These are phyloP conservation scores for Xylaria palmicola DNA, from an alignment of 495 filamentous ascomycete genomes.

Conservation along the genomic window DNA sequence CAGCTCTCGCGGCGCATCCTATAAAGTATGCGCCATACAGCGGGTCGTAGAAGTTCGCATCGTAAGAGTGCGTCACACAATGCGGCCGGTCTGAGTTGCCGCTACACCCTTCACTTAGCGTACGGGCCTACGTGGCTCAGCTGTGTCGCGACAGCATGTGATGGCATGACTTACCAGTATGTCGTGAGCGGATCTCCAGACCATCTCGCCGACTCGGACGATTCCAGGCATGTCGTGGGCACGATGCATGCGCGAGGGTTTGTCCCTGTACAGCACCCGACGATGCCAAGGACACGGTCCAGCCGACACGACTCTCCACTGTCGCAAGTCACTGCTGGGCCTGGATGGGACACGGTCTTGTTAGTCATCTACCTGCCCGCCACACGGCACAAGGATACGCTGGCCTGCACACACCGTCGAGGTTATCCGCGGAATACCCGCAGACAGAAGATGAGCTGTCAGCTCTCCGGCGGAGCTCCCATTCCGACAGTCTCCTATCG, in stretches of 20 bases:
- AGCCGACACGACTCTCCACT: conserved; percentile 22
- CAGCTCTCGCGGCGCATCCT: conserved; percentile 23
- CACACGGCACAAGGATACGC: background rate
- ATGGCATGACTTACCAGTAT: conserved; percentile 24
- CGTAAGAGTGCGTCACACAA: conserved; percentile 31
- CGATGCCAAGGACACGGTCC: conserved; percentile 5
- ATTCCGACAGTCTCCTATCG: conserved; percentile 18
- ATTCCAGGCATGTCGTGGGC: conserved; percentile 30
- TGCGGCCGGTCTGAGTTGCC: conserved; percentile 17
- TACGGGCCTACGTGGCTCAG: background rate
- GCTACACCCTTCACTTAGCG: conserved; percentile 24
- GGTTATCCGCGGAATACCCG: conserved; percentile 23
- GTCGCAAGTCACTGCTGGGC: conserved; percentile 23
- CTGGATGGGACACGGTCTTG: conserved; percentile 19
- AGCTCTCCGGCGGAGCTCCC: conserved; percentile 29
- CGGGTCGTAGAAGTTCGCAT: conserved; percentile 26
- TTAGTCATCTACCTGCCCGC: background rate
- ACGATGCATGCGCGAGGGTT: conserved; percentile 27
- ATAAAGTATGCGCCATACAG: conserved; percentile 29
- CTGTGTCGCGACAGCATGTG: background rate
- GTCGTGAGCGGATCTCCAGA: conserved; percentile 14
- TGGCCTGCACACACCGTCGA: conserved; percentile 9
- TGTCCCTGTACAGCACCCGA: conserved; percentile 24
- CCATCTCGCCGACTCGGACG: conserved; percentile 13
- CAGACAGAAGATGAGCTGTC: conserved; percentile 19